Percentiles rank a stretch among this genome's conserved stretches.
Evolutionary conservation across 176 grass and related monocot genomes (phyloP).

Genomic region (Cocos nucifera): DNA sequence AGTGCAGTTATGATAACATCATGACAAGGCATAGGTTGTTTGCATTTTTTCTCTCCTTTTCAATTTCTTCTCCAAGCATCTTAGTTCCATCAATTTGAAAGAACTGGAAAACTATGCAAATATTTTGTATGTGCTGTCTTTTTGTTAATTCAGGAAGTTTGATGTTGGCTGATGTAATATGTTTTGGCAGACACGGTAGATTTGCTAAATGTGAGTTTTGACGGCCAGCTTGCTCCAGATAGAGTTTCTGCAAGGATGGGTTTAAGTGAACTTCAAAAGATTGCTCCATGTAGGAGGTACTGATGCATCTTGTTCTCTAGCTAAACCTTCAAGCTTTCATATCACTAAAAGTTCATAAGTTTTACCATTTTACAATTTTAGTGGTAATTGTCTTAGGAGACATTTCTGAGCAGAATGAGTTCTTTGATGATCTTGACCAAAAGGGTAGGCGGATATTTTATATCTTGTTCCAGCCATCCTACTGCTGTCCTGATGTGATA

Average conservation of each 20-base stretch:
- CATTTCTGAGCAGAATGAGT: too few species aligned
- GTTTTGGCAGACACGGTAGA: constrained; percentile 64
- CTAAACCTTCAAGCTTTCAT: background rate
- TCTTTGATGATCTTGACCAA: too few species aligned
- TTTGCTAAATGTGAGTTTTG: constrained; percentile 98
- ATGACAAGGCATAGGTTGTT: too few species aligned
- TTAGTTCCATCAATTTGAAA: background rate
- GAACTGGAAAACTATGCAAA: background rate
- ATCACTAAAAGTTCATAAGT: too few species aligned
- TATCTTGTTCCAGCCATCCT: too few species aligned
- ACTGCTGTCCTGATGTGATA: too few species aligned
- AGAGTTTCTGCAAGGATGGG: constrained; percentile 70
- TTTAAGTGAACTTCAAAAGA: constrained; percentile 60
- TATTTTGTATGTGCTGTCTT: background rate
- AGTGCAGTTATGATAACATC: too few species aligned
- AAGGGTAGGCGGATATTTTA: too few species aligned
- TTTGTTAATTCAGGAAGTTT: background rate
- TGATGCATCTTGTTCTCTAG: constrained; percentile 1
- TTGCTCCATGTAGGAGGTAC: constrained; percentile 68
- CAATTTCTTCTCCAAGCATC: background rate
- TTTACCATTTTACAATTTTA: too few species aligned
- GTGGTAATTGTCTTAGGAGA: too few species aligned
- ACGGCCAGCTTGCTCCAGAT: constrained; percentile 73
- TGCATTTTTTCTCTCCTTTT: too few species aligned
- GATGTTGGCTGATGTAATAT: constrained; percentile 11